Evolutionary conservation across 129 eudicot genomes (phyloP).

Genomic region (Flaveria brownii): DNA sequence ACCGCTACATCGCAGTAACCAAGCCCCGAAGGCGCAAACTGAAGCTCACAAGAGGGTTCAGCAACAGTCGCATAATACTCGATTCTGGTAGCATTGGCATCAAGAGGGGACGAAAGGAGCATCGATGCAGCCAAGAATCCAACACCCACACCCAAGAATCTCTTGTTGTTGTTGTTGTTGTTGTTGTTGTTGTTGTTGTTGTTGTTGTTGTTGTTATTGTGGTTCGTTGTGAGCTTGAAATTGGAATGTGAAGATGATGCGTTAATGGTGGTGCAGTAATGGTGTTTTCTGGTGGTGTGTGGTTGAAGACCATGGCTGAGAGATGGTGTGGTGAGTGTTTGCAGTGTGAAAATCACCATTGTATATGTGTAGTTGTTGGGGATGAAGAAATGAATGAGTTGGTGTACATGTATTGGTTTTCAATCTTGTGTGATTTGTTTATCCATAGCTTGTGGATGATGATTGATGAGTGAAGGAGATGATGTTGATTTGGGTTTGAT

Average conservation of each 20-base stretch:
- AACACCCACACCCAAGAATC: slow-evolving; percentile 42
- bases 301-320: slow-evolving; percentile 30
- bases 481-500: too few species aligned
- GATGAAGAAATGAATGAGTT: background rate
- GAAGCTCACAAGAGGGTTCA: slow-evolving; percentile 82
- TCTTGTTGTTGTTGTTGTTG: background rate
- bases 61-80: slow-evolving; percentile 86
- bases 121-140: slow-evolving; percentile 71
- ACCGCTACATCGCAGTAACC: slow-evolving; percentile 77
- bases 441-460: slow-evolving; percentile 37
- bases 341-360: slow-evolving; percentile 43
- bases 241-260: slow-evolving; percentile 27
- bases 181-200: background rate
- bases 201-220: background rate
- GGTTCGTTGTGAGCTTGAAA: slow-evolving; percentile 4
- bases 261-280: slow-evolving; percentile 4
- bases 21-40: slow-evolving; percentile 74
- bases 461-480: background rate
- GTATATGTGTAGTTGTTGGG: background rate
- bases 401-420: background rate
- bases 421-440: slow-evolving; percentile 2
- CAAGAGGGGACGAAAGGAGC: slow-evolving; percentile 53
- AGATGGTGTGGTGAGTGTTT: slow-evolving; percentile 32
- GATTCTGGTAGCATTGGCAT: slow-evolving; percentile 82
- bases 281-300: slow-evolving; percentile 11